Base-by-base conservation (phyloP, 345 rosid genomes). In the Mercurialis annua region DNA sequence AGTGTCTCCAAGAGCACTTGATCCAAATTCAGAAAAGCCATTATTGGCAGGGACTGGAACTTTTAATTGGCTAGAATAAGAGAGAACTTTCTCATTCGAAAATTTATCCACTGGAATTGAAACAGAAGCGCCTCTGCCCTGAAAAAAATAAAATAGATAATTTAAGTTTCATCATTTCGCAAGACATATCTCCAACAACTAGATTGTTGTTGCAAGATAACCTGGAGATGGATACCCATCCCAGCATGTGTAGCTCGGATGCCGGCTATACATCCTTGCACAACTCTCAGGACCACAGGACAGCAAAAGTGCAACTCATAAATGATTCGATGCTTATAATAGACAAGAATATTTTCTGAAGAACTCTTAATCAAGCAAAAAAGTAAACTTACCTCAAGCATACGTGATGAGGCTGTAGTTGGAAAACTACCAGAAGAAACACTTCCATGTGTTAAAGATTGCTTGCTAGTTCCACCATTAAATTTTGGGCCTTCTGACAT, bases 71-170 rank as follows among this genome's bases (percentile, higher is more conserved):
- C 68, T 81, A 68, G 66, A 70, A 40, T 70, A 77, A 65, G 88
- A 54, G 14, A 68, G 75, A 24, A 82, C 78, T 79, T 82, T 86
- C 58, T 79, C 85, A 67, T 69, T 76, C 48, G 81, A 75, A 59
- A 78, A 72, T 72, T 69, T 75, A 48, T 81, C 86, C 72, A 65
- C 16, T 47, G 79, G 89, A 24, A 73, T 23, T 0, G 84, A 71
- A 54, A 81, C 82, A 62, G 92, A 78, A 59, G 86, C 67, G 66
- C 57, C 78, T 79, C 81, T 81, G 66, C 83, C 85, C 98, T 90
- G 85, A 33, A 77, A 53, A 76, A 60, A 27, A 24, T n/a, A 23
- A 16, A 14, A 43, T 21, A 56, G 11, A 31, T 34, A 8, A 15
- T 33, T 36, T 33, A 11, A 11, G 2, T 55, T 38, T 59, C 70